phyloP scores from a whole-genome alignment of 2,329 filamentous ascomycete species.

The Ambrosiella cleistominuta region DNA sequence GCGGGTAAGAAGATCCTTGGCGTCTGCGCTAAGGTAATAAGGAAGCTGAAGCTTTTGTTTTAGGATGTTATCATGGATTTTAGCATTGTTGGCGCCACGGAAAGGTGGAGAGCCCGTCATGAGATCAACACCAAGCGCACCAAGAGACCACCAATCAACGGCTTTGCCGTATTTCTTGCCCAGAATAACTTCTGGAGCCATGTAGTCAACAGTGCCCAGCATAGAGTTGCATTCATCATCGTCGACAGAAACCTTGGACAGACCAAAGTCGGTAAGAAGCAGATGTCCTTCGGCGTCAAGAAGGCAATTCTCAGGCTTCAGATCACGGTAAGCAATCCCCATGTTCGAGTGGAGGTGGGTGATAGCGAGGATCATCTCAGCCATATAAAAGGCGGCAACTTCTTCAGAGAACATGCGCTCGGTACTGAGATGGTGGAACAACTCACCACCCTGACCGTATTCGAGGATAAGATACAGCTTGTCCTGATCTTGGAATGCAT shows the following conservation, averaged over 20 bases:
- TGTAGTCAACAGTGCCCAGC: constrained; percentile 92
- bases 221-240: constrained; percentile 67
- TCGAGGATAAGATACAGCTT: constrained; percentile 95
- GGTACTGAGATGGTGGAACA: constrained; percentile 85
- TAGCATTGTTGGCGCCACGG: constrained; percentile 74
- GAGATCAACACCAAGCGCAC: constrained; percentile 78
- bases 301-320: constrained; percentile 96
- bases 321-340: constrained; percentile 86
- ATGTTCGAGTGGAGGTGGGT: constrained; percentile 84
- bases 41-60: constrained; percentile 80
- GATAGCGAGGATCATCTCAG: constrained; percentile 86
- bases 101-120: constrained; percentile 89
- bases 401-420: constrained; percentile 92
- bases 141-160: constrained; percentile 98
- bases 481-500: constrained; percentile 95
- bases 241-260: constrained; percentile 82
- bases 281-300: constrained; percentile 83
- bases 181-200: constrained; percentile 88
- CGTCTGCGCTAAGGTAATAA: constrained; percentile 79
- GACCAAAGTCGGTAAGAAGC: constrained; percentile 86
- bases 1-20: constrained; percentile 82
- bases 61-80: constrained; percentile 89
- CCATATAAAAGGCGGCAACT: constrained; percentile 92
- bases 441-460: constrained; percentile 90
- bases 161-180: constrained; percentile 82